These are phyloP conservation scores for Mycena polygramma DNA, from an alignment of 768 basidiomycete species.

Conservation along the genomic window DNA sequence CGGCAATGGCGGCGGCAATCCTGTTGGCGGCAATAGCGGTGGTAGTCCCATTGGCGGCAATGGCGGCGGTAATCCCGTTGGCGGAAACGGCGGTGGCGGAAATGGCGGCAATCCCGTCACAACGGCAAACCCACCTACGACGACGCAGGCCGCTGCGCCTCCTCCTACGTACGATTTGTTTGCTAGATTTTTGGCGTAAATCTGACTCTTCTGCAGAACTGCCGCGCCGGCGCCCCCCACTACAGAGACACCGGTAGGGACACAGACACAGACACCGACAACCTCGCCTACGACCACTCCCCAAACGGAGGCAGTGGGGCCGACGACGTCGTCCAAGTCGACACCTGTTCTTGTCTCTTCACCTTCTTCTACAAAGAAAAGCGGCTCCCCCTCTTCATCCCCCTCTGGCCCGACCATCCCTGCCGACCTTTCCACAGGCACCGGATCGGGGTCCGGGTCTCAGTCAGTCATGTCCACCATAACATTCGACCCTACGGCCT, in stretches of 20 bases:
- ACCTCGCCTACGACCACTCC: neutral
- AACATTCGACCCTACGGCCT: conserved; percentile 16
- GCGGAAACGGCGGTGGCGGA: neutral
- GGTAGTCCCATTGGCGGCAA: too few relatives aligned
- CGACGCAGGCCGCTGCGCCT: too few relatives aligned
- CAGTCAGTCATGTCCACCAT: neutral
- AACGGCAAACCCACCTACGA: neutral
- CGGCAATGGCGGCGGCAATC: too few relatives aligned
- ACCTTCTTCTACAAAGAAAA: neutral
- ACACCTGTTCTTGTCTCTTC: neutral
- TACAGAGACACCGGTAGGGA: neutral
- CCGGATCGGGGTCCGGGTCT: neutral
- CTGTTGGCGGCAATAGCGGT: neutral
- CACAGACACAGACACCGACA: neutral
- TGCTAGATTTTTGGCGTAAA: too few relatives aligned
- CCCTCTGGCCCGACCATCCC: neutral
- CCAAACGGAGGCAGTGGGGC: neutral
- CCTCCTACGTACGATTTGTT: too few relatives aligned
- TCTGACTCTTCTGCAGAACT: too few relatives aligned
- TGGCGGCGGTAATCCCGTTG: too few relatives aligned
- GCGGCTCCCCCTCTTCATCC: neutral
- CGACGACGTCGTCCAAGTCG: neutral
- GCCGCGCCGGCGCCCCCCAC: neutral
- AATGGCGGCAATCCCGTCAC: neutral
- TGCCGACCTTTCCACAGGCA: neutral